A percentile compares a stretch with the other conserved stretches of the same genome.
These are phyloP conservation scores for Cylindrodendrum hubeiense DNA, from an alignment of 2,329 filamentous ascomycete genomes.

Conservation along the genomic window DNA sequence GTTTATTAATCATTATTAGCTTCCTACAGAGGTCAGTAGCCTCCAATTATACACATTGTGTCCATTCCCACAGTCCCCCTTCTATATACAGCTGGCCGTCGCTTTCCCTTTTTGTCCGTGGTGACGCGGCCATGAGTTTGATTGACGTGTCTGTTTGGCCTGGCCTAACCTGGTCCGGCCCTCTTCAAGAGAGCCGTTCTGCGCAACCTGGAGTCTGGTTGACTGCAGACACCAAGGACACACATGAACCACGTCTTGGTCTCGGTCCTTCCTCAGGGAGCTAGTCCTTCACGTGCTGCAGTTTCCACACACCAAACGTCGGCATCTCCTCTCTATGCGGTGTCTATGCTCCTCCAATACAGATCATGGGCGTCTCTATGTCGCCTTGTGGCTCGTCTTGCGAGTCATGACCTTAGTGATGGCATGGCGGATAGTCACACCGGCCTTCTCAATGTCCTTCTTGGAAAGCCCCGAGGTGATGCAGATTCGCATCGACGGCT, in stretches of 20 bases:
- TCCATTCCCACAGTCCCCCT: not conserved
- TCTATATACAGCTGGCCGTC: constrained; percentile 20
- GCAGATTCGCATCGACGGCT: constrained; percentile 90
- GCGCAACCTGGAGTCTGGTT: not conserved
- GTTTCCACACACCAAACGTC: not conserved
- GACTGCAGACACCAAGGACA: not conserved
- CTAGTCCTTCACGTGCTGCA: not conserved
- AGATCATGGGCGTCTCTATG: constrained; percentile 1
- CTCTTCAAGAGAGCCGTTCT: not conserved
- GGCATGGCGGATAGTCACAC: constrained; percentile 87
- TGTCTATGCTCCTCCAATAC: not conserved
- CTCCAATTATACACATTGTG: constrained; percentile 26
- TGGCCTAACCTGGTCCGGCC: not conserved
- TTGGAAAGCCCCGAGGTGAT: constrained; percentile 88
- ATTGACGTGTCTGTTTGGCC: not conserved
- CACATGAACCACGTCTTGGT: not conserved
- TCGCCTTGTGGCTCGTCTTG: constrained; percentile 61
- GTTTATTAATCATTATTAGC: constrained; percentile 47
- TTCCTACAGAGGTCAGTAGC: constrained; percentile 20
- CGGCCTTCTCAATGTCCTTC: constrained; percentile 97
- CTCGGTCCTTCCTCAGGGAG: not conserved
- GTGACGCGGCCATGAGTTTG: not conserved
- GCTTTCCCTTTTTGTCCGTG: not conserved
- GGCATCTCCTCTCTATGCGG: not conserved
- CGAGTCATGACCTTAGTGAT: constrained; percentile 90